Conservation (phyloP, 768 basidiomycete genomes). For the Suillus clintonianus region DNA sequence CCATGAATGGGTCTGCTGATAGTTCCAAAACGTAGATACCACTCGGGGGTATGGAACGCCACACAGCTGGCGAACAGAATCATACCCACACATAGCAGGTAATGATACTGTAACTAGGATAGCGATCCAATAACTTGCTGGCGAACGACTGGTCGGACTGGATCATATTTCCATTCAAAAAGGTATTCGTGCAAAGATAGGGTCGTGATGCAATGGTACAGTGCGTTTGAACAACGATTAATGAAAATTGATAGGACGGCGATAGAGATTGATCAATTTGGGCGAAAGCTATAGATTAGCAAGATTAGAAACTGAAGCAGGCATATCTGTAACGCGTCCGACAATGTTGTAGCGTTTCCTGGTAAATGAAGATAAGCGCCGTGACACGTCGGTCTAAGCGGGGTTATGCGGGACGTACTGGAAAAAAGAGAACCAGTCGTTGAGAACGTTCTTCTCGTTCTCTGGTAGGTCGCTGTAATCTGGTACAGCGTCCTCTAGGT, state of each 20-base stretch:
- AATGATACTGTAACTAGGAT: not conserved
- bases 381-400: not conserved
- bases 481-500: slow-evolving; percentile 80
- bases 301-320: slow-evolving; percentile 32
- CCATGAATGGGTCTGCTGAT: not conserved
- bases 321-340: slow-evolving; percentile 66
- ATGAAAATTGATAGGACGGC: not conserved
- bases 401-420: slow-evolving; percentile 49
- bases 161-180: not conserved
- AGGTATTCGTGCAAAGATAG: not conserved
- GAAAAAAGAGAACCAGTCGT: slow-evolving; percentile 92
- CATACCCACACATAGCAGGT: not conserved
- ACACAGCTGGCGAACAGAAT: not conserved
- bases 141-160: not conserved
- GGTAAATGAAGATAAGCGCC: slow-evolving; percentile 4
- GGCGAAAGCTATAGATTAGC: not conserved
- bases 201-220: not conserved
- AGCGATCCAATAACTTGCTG: not conserved
- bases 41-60: not conserved
- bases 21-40: not conserved
- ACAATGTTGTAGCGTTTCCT: slow-evolving; percentile 90
- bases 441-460: slow-evolving; percentile 73
- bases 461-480: slow-evolving; percentile 80
- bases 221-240: not conserved
- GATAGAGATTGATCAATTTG: not conserved